Conservation (phyloP, 805 yeast species). For the Lipomyces starkeyi region DNA sequence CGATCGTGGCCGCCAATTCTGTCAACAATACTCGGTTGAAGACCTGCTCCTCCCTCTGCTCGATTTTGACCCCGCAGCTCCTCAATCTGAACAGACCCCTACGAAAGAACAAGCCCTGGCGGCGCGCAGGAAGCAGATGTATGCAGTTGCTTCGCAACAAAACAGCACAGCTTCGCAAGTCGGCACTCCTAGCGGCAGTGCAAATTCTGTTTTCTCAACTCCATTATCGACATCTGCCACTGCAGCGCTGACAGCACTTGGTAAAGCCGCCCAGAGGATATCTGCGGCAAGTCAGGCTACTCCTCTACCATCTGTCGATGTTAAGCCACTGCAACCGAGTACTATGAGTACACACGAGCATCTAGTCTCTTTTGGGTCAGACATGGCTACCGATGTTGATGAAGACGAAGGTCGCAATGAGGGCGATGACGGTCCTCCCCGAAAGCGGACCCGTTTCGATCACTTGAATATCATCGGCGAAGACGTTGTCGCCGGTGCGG, state of each 20-base stretch:
- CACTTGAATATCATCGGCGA: not conserved
- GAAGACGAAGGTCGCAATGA: conserved; percentile 22
- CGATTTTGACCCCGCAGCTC: conserved; percentile 48
- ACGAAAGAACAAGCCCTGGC: conserved; percentile 57
- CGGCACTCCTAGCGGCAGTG: conserved; percentile 4
- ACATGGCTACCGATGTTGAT: conserved; percentile 33
- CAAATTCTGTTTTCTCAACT: conserved; percentile 7
- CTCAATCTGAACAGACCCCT: conserved; percentile 50
- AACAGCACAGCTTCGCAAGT: conserved; percentile 17
- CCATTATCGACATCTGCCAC: conserved; percentile 20
- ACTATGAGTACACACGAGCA: not conserved
- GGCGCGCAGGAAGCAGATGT: conserved; percentile 45
- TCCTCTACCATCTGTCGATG: not conserved
- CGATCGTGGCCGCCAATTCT: conserved; percentile 51
- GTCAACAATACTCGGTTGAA: conserved; percentile 64
- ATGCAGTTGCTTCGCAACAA: conserved; percentile 34
- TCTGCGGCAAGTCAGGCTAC: conserved; percentile 1
- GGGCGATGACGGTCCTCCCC: conserved; percentile 27
- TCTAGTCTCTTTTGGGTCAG: conserved; percentile 16
- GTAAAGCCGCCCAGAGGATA: conserved; percentile 20
- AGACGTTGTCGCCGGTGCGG: not conserved
- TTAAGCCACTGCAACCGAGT: conserved; percentile 9
- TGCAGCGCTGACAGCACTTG: conserved; percentile 32
- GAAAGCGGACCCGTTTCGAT: conserved; percentile 29
- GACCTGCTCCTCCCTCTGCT: conserved; percentile 60